Percentiles rank a stretch among this genome's conserved stretches.
Evolutionary conservation across 495 filamentous ascomycete genomes (phyloP).

Genomic region (Hypoxylon crocopeplum): DNA sequence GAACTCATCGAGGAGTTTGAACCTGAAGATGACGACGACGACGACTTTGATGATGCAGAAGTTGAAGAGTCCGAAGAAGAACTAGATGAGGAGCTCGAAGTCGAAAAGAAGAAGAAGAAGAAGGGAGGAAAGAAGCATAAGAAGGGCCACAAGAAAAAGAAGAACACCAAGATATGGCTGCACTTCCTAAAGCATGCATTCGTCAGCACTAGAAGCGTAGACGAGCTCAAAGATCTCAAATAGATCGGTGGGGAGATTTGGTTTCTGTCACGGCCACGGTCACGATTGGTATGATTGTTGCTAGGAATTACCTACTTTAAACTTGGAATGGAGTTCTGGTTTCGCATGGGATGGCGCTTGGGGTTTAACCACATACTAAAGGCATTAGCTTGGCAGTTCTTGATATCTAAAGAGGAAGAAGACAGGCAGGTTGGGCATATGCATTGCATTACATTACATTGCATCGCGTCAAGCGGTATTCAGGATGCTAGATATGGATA

Average conservation of each 20-base stretch:
- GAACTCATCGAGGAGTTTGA: conserved; percentile 15
- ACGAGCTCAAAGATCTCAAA: conserved; percentile 60
- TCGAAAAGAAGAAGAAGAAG: conserved; percentile 45
- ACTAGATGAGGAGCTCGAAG: conserved; percentile 24
- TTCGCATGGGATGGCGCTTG: background rate
- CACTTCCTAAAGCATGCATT: conserved; percentile 82
- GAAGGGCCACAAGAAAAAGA: conserved; percentile 51
- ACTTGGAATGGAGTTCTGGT: conserved; percentile 4
- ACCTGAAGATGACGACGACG: conserved; percentile 21
- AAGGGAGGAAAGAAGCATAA: conserved; percentile 43
- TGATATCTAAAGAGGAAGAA: too few species aligned
- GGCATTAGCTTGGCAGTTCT: too few species aligned
- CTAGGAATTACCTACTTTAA: too few species aligned
- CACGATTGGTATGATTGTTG: conserved; percentile 3
- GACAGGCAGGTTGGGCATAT: too few species aligned
- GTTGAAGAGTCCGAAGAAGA: conserved; percentile 41
- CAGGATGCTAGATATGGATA: too few species aligned
- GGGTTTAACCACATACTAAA: conserved; percentile 3
- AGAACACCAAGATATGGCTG: conserved; percentile 69
- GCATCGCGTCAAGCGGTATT: background rate
- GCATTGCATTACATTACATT: background rate
- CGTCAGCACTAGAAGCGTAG: conserved; percentile 69
- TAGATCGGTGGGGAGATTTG: background rate
- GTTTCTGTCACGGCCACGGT: background rate
- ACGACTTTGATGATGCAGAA: conserved; percentile 27